Percentiles rank a stretch among this genome's conserved stretches.
Evolutionary conservation across 306 rosid species (phyloP).

Genomic region (Pterocarpus macrocarpus): DNA sequence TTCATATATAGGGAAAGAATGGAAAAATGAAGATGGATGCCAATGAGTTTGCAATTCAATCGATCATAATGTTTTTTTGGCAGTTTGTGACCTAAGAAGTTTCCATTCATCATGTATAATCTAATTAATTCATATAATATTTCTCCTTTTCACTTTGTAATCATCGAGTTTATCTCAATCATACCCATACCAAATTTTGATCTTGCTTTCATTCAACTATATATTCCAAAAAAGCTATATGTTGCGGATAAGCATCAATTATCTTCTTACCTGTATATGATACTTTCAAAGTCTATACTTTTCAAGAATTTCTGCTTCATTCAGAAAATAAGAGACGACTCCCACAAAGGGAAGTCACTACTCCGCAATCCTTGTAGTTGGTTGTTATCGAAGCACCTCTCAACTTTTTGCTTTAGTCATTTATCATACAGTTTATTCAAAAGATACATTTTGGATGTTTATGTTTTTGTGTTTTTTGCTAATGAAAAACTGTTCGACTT

Average conservation of each 20-base stretch:
- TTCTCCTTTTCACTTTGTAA: not conserved
- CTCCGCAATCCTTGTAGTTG: slow-evolving; percentile 30
- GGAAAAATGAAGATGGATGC: not conserved
- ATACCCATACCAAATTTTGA: not conserved
- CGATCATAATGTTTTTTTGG: not conserved
- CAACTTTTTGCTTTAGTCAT: not conserved
- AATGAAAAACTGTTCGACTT: not conserved
- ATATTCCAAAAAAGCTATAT: not conserved
- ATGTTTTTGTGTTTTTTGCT: slow-evolving; percentile 1
- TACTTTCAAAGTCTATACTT: slow-evolving; percentile 1
- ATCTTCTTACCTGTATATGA: slow-evolving; percentile 5
- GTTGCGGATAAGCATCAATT: not conserved
- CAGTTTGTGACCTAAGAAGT: not conserved
- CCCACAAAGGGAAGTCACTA: not conserved
- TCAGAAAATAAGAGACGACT: not conserved
- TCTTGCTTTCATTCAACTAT: not conserved
- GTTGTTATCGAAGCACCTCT: slow-evolving; percentile 25
- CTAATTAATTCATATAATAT: not conserved
- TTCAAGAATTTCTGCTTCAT: slow-evolving; percentile 10
- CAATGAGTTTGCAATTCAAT: slow-evolving; percentile 32
- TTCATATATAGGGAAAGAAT: not conserved
- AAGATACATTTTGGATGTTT: slow-evolving; percentile 40
- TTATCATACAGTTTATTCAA: slow-evolving; percentile 28
- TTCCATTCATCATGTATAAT: not conserved
- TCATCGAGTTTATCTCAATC: not conserved